phyloP scores from a whole-genome alignment of 2,329 filamentous ascomycete species.

The Daldinia sp. region DNA sequence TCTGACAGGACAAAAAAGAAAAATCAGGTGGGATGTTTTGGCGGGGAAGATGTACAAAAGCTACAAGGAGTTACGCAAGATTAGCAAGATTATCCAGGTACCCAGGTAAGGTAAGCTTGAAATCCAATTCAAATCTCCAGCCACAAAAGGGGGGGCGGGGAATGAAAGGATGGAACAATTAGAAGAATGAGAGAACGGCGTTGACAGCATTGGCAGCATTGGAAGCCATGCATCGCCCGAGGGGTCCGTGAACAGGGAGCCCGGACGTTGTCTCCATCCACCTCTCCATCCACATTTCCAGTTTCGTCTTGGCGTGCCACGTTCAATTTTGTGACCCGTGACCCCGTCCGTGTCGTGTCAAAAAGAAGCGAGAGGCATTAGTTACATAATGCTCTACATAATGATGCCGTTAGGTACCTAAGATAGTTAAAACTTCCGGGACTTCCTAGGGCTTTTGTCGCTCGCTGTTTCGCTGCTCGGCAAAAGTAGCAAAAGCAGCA shows the following conservation, averaged over 20 bases:
- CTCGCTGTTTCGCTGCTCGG: not conserved
- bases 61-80: constrained; percentile 1
- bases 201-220: not conserved
- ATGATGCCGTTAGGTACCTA: constrained; percentile 17
- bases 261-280: constrained; percentile 41
- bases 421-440: constrained; percentile 29
- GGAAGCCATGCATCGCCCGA: constrained; percentile 33
- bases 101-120: constrained; percentile 18
- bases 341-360: constrained; percentile 41
- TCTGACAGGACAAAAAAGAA: constrained; percentile 23
- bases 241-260: constrained; percentile 35
- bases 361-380: constrained; percentile 8
- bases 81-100: constrained; percentile 8
- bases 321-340: constrained; percentile 41
- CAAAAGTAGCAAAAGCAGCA: constrained; percentile 32
- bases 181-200: constrained; percentile 36
- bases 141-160: constrained; percentile 40
- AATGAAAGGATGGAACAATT: constrained; percentile 33
- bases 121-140: constrained; percentile 36
- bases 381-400: constrained; percentile 25
- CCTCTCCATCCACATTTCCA: constrained; percentile 39
- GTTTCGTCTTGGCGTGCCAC: constrained; percentile 42
- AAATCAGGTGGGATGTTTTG: constrained; percentile 36
- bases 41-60: constrained; percentile 23
- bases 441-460: constrained; percentile 5